Percentiles rank a stretch among this genome's conserved stretches.
phyloP scores from a whole-genome alignment of 2,329 filamentous ascomycete species.

The Penicillium sp. region DNA sequence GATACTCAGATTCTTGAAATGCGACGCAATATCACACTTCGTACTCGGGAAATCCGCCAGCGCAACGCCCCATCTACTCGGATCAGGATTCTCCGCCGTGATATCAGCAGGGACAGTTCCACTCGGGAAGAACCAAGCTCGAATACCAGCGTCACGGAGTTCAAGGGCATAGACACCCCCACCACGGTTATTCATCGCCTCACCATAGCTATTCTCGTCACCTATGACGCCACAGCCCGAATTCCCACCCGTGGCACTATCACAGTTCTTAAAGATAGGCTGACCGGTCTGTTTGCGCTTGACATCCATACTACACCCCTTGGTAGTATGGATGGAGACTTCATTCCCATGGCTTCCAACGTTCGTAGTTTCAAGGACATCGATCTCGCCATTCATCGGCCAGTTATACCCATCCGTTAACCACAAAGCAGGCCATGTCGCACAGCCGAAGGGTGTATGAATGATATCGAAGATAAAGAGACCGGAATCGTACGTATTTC shows the following conservation, averaged over 20 bases:
- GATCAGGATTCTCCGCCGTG: constrained; percentile 45
- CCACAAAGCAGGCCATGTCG: constrained; percentile 60
- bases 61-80: constrained; percentile 54
- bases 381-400: constrained; percentile 58
- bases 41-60: constrained; percentile 58
- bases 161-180: constrained; percentile 57
- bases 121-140: constrained; percentile 54
- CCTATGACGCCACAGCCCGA: constrained; percentile 51
- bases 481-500: constrained; percentile 51
- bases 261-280: constrained; percentile 41
- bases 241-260: constrained; percentile 46
- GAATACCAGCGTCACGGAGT: constrained; percentile 52
- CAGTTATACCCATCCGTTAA: constrained; percentile 53
- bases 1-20: constrained; percentile 59
- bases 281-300: constrained; percentile 48
- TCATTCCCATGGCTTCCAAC: constrained; percentile 48
- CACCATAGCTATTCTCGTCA: constrained; percentile 42
- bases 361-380: constrained; percentile 54
- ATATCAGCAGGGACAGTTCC: constrained; percentile 47
- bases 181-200: constrained; percentile 45
- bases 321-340: constrained; percentile 53
- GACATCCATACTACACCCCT: constrained; percentile 47
- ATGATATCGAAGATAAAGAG: constrained; percentile 61
- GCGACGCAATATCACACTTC: constrained; percentile 49
- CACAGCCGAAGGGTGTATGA: constrained; percentile 57